These are phyloP conservation scores for Phytopythium oedochilum DNA, from an alignment of 352 stramenopile species.

Conservation along the genomic window DNA sequence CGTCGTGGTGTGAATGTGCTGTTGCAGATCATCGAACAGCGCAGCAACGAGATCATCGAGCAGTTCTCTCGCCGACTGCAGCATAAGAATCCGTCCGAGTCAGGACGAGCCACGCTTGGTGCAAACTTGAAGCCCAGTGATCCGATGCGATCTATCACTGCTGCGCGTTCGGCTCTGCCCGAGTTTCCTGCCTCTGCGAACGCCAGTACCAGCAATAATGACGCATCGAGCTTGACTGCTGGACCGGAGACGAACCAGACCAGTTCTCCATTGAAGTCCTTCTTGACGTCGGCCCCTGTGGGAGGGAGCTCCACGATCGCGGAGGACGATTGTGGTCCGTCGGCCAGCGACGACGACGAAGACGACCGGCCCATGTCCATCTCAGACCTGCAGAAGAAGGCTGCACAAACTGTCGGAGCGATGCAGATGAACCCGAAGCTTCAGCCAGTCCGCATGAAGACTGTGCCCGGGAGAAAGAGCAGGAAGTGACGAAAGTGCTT, in stretches of 20 bases:
- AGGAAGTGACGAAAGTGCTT: conserved; percentile 13
- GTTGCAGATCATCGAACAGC: conserved; percentile 72
- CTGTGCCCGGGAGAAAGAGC: conserved; percentile 32
- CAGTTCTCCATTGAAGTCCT: conserved; percentile 1
- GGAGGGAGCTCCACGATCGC: conserved; percentile 27
- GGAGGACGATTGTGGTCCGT: conserved; percentile 36
- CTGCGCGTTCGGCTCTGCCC: conserved; percentile 37
- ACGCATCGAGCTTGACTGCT: not conserved
- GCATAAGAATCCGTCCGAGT: conserved; percentile 58
- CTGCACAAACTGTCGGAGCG: conserved; percentile 41
- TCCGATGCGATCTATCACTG: conserved; percentile 46
- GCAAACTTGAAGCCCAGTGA: conserved; percentile 66
- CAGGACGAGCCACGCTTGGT: conserved; percentile 46
- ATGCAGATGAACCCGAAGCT: conserved; percentile 47
- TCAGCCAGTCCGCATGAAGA: conserved; percentile 24
- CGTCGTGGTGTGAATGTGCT: not conserved
- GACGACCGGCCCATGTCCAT: conserved; percentile 55
- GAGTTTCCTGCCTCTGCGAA: conserved; percentile 14
- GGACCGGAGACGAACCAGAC: conserved; percentile 1
- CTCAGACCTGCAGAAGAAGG: conserved; percentile 56
- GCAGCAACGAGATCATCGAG: conserved; percentile 76
- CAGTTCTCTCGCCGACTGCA: conserved; percentile 67
- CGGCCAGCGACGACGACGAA: conserved; percentile 60
- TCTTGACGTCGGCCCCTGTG: not conserved
- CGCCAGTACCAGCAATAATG: not conserved